phyloP scores from a whole-genome alignment of 2,329 filamentous ascomycete species.

The Madurella fahalii region DNA sequence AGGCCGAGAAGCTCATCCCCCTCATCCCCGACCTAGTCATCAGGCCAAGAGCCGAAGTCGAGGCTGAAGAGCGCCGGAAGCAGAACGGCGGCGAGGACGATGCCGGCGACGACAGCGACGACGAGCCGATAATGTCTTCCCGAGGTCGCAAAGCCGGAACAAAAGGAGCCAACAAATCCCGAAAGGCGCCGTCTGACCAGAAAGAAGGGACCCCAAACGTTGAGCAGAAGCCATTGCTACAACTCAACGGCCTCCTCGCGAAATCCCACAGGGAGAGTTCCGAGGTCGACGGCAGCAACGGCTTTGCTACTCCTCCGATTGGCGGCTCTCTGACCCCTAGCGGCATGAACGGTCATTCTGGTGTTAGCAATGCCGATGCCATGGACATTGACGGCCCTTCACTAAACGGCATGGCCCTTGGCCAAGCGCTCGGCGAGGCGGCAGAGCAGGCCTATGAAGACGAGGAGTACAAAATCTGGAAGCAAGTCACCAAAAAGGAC shows the following conservation, averaged over 20 bases:
- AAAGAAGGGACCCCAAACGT: conserved; percentile 75
- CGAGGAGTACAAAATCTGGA: conserved; percentile 97
- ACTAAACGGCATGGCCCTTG: conserved; percentile 60
- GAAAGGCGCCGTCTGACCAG: conserved; percentile 68
- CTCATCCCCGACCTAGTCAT: conserved; percentile 91
- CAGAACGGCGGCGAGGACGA: conserved; percentile 82
- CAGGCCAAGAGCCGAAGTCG: conserved; percentile 86
- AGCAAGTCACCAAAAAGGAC: conserved; percentile 96
- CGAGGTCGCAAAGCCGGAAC: conserved; percentile 83
- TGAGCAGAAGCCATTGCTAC: conserved; percentile 69
- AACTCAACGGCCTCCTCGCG: conserved; percentile 60
- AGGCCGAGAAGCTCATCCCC: conserved; percentile 93
- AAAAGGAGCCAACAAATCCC: conserved; percentile 68
- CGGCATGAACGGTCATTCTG: conserved; percentile 63
- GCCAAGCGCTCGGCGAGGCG: conserved; percentile 60
- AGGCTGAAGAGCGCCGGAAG: conserved; percentile 79
- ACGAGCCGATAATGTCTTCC: conserved; percentile 97
- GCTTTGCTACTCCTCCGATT: conserved; percentile 76
- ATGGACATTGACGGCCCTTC: conserved; percentile 84
- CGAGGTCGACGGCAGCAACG: conserved; percentile 80
- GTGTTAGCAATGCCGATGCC: conserved; percentile 71
- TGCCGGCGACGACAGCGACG: conserved; percentile 85
- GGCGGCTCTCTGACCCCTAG: conserved; percentile 73
- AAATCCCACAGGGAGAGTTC: conserved; percentile 65
- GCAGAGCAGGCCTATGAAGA: conserved; percentile 79